Evolutionary conservation across 1,139 yeast genomes (phyloP).

Genomic region (Lizanozyma gosingica): DNA sequence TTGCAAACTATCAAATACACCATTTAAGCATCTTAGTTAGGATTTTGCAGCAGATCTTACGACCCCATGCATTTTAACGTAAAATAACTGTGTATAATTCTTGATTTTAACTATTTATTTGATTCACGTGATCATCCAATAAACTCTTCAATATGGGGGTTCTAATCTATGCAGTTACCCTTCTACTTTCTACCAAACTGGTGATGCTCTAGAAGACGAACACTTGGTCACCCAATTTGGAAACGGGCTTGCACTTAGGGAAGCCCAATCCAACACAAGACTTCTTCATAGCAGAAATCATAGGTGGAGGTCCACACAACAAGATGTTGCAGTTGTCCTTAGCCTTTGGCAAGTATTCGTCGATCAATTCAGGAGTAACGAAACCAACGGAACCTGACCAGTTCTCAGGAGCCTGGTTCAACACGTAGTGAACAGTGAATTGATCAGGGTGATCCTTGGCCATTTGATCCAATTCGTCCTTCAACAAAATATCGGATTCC

Average conservation of each 20-base stretch:
- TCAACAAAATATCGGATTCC: constrained; percentile 70
- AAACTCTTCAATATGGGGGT: no score
- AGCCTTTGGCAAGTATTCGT: constrained; percentile 57
- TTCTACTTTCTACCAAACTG: no score
- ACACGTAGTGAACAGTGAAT: constrained; percentile 64
- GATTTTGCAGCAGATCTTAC: no score
- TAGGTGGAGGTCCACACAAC: constrained; percentile 93
- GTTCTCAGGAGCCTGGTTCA: constrained; percentile 63
- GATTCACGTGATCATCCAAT: no score
- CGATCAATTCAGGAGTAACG: constrained; percentile 69
- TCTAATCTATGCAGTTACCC: no score
- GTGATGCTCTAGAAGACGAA: constrained; percentile 84
- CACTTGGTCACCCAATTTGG: constrained; percentile 88
- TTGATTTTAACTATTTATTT: no score
- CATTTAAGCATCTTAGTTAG: no score
- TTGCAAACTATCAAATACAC: no score
- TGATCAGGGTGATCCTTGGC: constrained; percentile 53
- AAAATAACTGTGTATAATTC: no score
- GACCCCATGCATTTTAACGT: no score
- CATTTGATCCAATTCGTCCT: constrained; percentile 68
- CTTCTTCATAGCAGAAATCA: constrained; percentile 74
- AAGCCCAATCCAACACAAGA: constrained; percentile 73
- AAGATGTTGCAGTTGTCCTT: constrained; percentile 60
- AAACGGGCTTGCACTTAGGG: constrained; percentile 82
- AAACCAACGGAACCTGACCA: constrained; percentile 85